These are phyloP conservation scores for Physocladia obscura DNA, from an alignment of 192 early-diverging fungal genomes.

Conservation along the genomic window DNA sequence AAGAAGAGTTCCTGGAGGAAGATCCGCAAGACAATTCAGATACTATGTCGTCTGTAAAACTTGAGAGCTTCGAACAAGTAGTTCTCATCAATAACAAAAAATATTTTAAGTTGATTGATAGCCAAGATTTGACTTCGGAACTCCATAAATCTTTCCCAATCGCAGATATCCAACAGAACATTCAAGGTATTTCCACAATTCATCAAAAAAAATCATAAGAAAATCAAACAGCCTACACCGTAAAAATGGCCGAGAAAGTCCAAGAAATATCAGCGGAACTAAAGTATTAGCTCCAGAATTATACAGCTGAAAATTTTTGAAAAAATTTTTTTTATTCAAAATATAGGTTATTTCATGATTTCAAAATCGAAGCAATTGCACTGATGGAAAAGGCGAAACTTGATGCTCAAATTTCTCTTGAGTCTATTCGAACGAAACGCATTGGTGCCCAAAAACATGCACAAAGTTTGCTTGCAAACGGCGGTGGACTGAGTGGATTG, in stretches of 20 bases:
- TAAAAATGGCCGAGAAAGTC: background rate
- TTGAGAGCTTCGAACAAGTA: no score
- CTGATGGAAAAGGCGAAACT: background rate
- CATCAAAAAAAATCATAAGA: background rate
- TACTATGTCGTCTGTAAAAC: no score
- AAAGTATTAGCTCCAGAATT: no score
- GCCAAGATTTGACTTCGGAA: no score
- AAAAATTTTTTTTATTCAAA: background rate
- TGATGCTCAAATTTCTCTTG: background rate
- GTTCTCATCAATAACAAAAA: no score
- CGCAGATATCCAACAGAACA: background rate
- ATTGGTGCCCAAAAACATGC: background rate
- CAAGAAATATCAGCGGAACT: conserved; percentile 1
- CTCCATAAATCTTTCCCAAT: no score
- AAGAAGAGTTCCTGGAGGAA: no score
- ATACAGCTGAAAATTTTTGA: no score
- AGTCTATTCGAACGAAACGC: background rate
- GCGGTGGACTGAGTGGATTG: no score
- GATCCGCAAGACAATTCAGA: no score
- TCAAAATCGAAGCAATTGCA: background rate
- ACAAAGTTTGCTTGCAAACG: background rate
- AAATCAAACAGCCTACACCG: background rate
- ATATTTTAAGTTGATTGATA: background rate
- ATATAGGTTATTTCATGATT: background rate
- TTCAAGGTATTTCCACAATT: background rate